Conservation (phyloP, 768 basidiomycete species). For the Antrodiella citrinella region DNA sequence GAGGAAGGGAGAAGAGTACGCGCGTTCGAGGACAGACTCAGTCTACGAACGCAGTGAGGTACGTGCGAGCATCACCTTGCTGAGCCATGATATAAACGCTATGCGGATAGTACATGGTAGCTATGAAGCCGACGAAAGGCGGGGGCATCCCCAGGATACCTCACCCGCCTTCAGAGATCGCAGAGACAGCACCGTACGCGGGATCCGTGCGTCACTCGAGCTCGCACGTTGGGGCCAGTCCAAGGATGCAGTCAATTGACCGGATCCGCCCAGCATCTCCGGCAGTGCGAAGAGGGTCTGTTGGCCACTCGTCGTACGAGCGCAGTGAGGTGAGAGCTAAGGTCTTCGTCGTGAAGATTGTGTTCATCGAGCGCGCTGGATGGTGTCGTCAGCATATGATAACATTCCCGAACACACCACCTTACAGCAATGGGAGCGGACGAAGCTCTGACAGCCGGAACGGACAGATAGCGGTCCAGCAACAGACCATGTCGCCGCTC, state of each 20-base stretch:
- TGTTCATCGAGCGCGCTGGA: neutral
- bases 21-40: conserved; percentile 1
- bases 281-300: conserved; percentile 9
- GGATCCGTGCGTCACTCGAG: conserved; percentile 10
- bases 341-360: neutral
- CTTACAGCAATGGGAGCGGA: conserved; percentile 16
- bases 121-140: conserved; percentile 10
- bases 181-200: neutral
- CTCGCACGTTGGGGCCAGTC: conserved; percentile 6
- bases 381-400: conserved; percentile 13
- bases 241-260: conserved; percentile 1
- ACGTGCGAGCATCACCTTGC: conserved; percentile 1
- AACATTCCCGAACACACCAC: conserved; percentile 21
- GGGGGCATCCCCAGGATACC: conserved; percentile 7
- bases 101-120: conserved; percentile 18
- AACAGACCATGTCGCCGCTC: conserved; percentile 12
- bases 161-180: conserved; percentile 14
- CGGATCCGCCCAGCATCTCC: conserved; percentile 11
- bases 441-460: conserved; percentile 14
- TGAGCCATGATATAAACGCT: neutral
- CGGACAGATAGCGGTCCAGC: neutral
- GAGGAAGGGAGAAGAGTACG: neutral
- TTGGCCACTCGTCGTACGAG: conserved; percentile 15
- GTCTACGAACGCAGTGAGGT: conserved; percentile 24
- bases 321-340: conserved; percentile 20